Percentiles rank a stretch among this genome's conserved stretches.
Evolutionary conservation across 176 grass and related monocot genomes (phyloP).

Genomic region (Phyllostachys edulis): DNA sequence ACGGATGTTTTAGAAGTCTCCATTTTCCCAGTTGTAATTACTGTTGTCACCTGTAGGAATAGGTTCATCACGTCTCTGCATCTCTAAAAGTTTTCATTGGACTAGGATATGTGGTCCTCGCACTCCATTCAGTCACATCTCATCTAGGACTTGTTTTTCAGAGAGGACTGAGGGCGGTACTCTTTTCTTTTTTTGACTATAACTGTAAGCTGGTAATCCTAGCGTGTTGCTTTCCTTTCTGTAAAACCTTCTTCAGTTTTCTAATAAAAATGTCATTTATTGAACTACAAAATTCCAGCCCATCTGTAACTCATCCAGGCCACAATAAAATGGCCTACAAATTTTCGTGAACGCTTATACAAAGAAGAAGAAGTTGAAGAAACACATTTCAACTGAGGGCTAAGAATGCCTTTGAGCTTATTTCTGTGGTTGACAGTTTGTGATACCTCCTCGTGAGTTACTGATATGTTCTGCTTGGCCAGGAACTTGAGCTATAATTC

Average conservation of each 20-base stretch:
- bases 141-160: not conserved
- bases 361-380: not conserved
- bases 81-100: not conserved
- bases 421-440: not conserved
- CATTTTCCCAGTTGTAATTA: not conserved
- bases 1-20: not conserved
- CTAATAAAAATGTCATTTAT: not conserved
- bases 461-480: conserved; percentile 24
- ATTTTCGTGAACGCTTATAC: not conserved
- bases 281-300: not conserved
- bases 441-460: not conserved
- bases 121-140: not conserved
- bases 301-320: not conserved
- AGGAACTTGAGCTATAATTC: conserved; percentile 99
- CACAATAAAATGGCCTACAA: not conserved
- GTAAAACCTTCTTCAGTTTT: not conserved
- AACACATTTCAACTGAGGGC: not conserved
- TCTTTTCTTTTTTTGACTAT: not conserved
- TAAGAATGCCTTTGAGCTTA: not conserved
- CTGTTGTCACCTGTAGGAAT: not conserved
- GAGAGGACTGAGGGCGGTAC: not conserved
- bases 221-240: not conserved
- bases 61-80: not conserved
- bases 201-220: not conserved
- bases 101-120: not conserved